Conservation (phyloP, 2,329 filamentous ascomycete genomes). For the Fusarium fracticaudum region DNA sequence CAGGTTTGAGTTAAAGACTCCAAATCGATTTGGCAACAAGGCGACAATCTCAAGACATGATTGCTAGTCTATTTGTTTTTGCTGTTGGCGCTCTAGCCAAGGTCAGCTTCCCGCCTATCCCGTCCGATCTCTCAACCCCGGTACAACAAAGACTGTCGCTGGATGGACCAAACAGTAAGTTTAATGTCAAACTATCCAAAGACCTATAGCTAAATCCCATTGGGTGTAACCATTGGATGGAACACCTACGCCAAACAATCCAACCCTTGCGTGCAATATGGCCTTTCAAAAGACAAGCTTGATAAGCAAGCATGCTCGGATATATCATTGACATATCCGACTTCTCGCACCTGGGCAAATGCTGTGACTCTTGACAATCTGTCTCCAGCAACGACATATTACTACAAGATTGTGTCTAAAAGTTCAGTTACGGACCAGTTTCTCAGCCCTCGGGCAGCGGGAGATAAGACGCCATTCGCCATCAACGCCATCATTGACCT, state of each 20-base stretch:
- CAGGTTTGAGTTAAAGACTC: not conserved
- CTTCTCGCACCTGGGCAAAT: constrained; percentile 21
- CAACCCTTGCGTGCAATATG: constrained; percentile 15
- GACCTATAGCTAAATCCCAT: accelerated
- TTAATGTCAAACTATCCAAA: not conserved
- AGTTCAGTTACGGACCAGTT: constrained; percentile 5
- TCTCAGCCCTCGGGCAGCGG: constrained; percentile 9
- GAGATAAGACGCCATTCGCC: constrained; percentile 15
- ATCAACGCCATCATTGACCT: constrained; percentile 28
- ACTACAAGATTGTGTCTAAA: constrained; percentile 12
- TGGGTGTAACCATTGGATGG: constrained; percentile 19
- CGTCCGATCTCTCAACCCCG: constrained; percentile 15
- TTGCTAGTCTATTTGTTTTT: not conserved
- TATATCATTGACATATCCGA: constrained; percentile 18
- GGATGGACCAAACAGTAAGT: constrained; percentile 7
- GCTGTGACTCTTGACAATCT: not conserved
- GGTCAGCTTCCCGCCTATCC: constrained; percentile 5
- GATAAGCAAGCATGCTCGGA: constrained; percentile 15
- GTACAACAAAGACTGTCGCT: constrained; percentile 16
- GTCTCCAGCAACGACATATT: constrained; percentile 12
- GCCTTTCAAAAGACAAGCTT: not conserved
- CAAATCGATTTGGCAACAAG: not conserved
- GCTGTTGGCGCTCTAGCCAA: not conserved
- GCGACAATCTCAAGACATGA: too few species aligned
- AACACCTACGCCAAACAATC: constrained; percentile 22